Evolutionary conservation across 176 grass and related monocot species (phyloP).

Genomic region (Oryza officinalis): DNA sequence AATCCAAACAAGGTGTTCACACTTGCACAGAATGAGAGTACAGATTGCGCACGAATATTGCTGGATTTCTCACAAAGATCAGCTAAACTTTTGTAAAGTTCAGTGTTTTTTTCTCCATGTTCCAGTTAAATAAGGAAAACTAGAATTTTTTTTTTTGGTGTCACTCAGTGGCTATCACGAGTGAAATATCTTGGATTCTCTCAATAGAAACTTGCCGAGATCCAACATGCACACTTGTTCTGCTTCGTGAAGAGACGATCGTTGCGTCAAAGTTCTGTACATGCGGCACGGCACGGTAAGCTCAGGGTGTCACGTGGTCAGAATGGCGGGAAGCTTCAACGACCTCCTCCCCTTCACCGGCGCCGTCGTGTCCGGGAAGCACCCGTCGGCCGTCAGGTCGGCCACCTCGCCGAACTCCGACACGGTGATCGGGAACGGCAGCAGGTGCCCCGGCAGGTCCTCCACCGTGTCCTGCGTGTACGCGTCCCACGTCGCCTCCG

Average conservation of each 20-base stretch:
- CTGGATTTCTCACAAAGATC: not conserved
- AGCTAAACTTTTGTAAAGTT: not conserved
- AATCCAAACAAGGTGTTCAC: not conserved
- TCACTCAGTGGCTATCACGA: not conserved
- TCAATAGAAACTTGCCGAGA: not conserved
- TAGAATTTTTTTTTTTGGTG: not conserved
- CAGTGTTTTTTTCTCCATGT: not conserved
- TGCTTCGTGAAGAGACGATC: not conserved
- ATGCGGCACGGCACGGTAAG: not conserved
- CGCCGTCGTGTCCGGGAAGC: conserved; percentile 75
- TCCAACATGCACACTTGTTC: not conserved
- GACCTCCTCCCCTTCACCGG: conserved; percentile 66
- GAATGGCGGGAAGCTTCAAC: conserved; percentile 49
- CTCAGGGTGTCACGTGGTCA: conserved; percentile 58
- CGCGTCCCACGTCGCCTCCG: conserved; percentile 60
- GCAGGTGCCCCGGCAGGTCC: conserved; percentile 71
- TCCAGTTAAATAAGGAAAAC: no score
- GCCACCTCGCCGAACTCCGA: conserved; percentile 54
- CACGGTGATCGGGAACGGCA: conserved; percentile 80
- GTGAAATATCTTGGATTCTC: no score
- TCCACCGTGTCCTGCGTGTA: conserved; percentile 55
- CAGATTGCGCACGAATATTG: not conserved
- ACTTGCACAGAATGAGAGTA: no score
- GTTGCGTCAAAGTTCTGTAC: not conserved
- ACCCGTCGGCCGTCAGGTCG: conserved; percentile 56